A percentile compares a stretch with the other conserved stretches of the same genome.
Conservation (phyloP, 352 stramenopile species). For the Globisporangium uncinulatum region DNA sequence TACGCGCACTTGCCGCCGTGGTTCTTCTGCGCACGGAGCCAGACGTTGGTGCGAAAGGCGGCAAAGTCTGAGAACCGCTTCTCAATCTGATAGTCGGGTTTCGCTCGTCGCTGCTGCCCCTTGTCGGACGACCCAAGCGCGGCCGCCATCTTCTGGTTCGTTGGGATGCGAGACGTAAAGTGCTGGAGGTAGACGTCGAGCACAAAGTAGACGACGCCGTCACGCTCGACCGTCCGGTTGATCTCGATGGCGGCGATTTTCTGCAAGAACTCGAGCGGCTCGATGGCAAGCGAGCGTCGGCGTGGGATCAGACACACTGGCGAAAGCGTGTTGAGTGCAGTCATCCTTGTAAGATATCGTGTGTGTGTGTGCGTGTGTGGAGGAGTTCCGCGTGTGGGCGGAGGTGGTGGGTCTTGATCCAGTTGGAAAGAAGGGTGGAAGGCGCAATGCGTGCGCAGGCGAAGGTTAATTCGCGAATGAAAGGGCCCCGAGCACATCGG, state of each 20-base stretch:
- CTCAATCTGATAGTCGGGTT: slow-evolving; percentile 43
- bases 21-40: slow-evolving; percentile 36
- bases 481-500: too few relatives aligned
- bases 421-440: not conserved
- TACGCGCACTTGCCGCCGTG: slow-evolving; percentile 33
- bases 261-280: slow-evolving; percentile 16
- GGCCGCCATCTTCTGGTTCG: slow-evolving; percentile 26
- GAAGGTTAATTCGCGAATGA: slow-evolving; percentile 4
- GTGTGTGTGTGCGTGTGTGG: not conserved
- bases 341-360: not conserved
- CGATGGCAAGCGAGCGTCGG: slow-evolving; percentile 8
- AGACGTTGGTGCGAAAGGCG: slow-evolving; percentile 44
- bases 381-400: too few relatives aligned
- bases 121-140: slow-evolving; percentile 3
- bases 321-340: slow-evolving; percentile 3
- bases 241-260: slow-evolving; percentile 30
- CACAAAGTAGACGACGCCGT: slow-evolving; percentile 24
- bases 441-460: not conserved
- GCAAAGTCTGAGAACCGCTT: slow-evolving; percentile 49
- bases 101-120: slow-evolving; percentile 10
- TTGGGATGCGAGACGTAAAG: slow-evolving; percentile 51
- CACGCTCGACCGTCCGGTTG: slow-evolving; percentile 13
- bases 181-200: slow-evolving; percentile 56
- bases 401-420: not conserved
- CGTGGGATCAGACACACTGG: slow-evolving; percentile 10